phyloP scores from a whole-genome alignment of 2,329 filamentous ascomycete species.

The Zymoseptoria tritici region DNA sequence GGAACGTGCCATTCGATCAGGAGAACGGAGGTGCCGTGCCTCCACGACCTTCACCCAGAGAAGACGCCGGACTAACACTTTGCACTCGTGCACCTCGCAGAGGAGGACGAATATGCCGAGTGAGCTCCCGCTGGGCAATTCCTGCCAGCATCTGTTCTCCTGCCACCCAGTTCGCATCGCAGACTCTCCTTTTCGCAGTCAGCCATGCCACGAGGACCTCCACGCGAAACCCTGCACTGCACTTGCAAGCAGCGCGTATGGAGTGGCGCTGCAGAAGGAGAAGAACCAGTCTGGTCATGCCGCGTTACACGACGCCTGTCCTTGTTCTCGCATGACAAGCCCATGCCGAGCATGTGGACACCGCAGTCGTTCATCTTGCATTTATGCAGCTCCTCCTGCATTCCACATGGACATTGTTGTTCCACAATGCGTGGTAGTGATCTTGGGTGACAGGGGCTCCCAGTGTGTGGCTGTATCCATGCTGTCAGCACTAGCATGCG shows the following conservation, averaged over 20 bases:
- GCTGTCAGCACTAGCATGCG: not conserved
- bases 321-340: not conserved
- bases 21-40: too few relatives aligned
- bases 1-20: too few relatives aligned
- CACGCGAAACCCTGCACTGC: not conserved
- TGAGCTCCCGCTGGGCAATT: not conserved
- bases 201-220: not conserved
- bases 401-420: not conserved
- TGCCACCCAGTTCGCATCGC: not conserved
- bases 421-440: not conserved
- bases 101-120: too few relatives aligned
- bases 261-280: not conserved
- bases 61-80: not conserved
- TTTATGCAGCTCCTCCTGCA: not conserved
- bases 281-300: not conserved
- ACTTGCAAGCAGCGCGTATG: not conserved
- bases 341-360: not conserved
- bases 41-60: too few relatives aligned
- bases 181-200: not conserved
- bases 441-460: not conserved
- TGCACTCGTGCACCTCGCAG: not conserved
- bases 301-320: not conserved
- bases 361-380: not conserved
- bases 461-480: not conserved
- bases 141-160: not conserved